phyloP scores from a whole-genome alignment of 78 protist genomes.

The Trichosphaerium sp. region DNA sequence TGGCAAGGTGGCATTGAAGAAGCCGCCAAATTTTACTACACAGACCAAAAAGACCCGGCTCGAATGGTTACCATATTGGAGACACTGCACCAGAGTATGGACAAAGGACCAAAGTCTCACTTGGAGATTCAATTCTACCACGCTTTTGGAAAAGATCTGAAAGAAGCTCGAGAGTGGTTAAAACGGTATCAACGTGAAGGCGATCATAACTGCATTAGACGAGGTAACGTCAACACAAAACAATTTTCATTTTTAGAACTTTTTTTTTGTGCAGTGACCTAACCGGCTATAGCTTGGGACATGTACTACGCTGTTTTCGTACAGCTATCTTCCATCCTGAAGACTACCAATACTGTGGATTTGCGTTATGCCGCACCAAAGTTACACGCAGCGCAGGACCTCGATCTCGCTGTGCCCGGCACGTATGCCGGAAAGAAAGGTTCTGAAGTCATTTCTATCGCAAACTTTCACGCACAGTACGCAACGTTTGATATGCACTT shows the following conservation, averaged over 20 bases:
- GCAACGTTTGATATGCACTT: no score
- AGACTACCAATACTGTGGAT: conserved; percentile 17
- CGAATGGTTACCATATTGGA: no score
- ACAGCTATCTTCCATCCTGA: conserved; percentile 7
- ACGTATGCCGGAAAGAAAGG: conserved; percentile 8
- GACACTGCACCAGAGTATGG: no score
- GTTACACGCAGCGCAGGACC: conserved; percentile 1
- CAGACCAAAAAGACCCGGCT: neutral
- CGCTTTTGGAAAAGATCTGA: conserved; percentile 48
- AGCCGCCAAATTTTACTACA: neutral
- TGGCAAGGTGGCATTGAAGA: neutral
- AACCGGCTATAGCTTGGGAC: conserved; percentile 76
- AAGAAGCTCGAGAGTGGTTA: conserved; percentile 40
- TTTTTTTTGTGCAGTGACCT: no score
- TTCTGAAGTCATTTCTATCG: neutral
- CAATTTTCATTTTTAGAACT: no score
- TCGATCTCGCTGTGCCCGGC: conserved; percentile 83
- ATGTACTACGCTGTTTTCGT: conserved; percentile 52
- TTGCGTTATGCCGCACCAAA: conserved; percentile 46
- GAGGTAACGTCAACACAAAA: no score
- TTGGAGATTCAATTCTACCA: neutral
- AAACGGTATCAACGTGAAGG: neutral
- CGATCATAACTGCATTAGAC: neutral
- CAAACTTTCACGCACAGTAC: no score
- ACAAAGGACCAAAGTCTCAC: no score